Percentiles rank a stretch among this genome's conserved stretches.
These are phyloP conservation scores for Micromonas commoda DNA, from an alignment of 139 green algal species.

Conservation along the genomic window DNA sequence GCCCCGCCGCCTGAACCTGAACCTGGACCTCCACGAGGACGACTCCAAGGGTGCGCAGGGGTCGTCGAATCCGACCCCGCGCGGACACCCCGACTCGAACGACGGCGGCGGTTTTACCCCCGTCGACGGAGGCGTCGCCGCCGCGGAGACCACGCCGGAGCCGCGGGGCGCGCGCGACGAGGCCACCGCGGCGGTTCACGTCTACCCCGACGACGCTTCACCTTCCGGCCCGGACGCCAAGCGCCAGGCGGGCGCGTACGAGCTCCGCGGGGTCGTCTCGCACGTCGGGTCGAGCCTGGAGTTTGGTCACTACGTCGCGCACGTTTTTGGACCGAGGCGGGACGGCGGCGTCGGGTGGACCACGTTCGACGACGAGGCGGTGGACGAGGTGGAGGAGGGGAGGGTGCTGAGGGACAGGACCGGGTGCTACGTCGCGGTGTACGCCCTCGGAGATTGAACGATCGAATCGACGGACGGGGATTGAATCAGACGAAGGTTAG, in stretches of 20 bases:
- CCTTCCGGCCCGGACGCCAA: too few relatives aligned
- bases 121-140: too few relatives aligned
- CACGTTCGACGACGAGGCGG: constrained; percentile 12
- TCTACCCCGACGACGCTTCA: not conserved
- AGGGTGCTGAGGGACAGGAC: not conserved
- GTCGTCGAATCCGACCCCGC: too few relatives aligned
- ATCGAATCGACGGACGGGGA: not conserved
- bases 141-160: not conserved
- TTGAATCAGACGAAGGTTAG: not conserved
- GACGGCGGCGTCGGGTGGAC: not conserved
- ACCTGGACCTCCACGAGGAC: too few relatives aligned
- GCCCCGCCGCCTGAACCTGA: too few relatives aligned
- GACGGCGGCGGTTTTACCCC: too few relatives aligned
- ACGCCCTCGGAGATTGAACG: not conserved
- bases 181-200: not conserved
- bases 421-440: constrained; percentile 7
- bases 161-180: not conserved
- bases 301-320: constrained; percentile 1
- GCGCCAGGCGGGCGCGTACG: not conserved
- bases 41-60: too few relatives aligned
- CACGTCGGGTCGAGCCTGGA: not conserved
- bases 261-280: not conserved
- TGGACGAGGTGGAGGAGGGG: not conserved
- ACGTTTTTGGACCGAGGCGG: not conserved
- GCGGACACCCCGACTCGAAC: too few relatives aligned